Evolutionary conservation across 169 alveolate genomes (phyloP), one percentile per base, ranked within the genome.

Genomic region (Plasmodium gaboni): DNA sequence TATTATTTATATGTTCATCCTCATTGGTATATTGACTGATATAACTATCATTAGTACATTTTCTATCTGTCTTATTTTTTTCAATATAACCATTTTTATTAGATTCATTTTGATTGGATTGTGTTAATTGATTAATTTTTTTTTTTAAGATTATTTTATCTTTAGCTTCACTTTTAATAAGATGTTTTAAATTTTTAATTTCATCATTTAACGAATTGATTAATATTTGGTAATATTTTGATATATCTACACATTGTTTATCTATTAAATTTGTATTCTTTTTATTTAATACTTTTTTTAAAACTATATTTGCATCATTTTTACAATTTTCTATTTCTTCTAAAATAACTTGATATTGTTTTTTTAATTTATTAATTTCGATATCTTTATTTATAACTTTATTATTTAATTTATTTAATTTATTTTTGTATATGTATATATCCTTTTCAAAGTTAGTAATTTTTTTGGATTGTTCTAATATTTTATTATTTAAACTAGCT

Each of bases 321-420:
- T 83, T 83, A 48, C 91, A 83, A 24, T 53, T 83, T 15, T 83
- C 91, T 55, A 68, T 59, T 68, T 83, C 91, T 17, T 83, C 91
- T 17, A 83, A 63, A 2, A 83, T 46, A 28, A 59, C 8, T 24
- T 55, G 69, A 26, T 83, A 83, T 61, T 63, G 53, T 24, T 69
- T 83, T 68, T 67, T 83, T 71, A 83, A 32, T 61, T 83, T 60
- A 7, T 83, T 83, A 9, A 83, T 38, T 68, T 83, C 91, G 17
- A 46, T 83, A 2, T 83, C 85, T 72, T 83, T 83, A 71, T 55
- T 53, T 22, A 46, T 59, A 19, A 83, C 42, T 46, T 83, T 83
- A 38, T 55, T 55, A 60, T 68, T 83, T 63, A 83, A 26, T 53
- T 68, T 67, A 17, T 26, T 68, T 13, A 63, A 13, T 83, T 83